phyloP scores from a whole-genome alignment of 2,329 filamentous ascomycete genomes.

The Didymosphaeria variabile region DNA sequence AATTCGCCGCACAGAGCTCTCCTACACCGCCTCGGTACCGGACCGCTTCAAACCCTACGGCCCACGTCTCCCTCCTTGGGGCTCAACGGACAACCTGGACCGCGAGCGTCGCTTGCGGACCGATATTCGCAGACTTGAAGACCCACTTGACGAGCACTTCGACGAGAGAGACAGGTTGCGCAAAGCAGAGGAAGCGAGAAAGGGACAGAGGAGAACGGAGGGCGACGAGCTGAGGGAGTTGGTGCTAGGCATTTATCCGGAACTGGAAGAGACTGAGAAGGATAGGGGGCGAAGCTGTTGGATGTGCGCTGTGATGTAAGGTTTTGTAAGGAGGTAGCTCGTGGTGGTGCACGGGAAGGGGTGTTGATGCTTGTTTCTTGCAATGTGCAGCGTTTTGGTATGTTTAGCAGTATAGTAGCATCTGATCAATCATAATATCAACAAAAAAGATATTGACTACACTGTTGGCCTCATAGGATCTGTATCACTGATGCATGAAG shows the following conservation, averaged over 20 bases:
- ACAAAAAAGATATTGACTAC: no score
- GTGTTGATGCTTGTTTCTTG: neutral
- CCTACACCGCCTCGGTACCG: no score
- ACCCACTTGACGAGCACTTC: neutral
- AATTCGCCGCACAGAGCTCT: neutral
- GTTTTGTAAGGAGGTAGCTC: neutral
- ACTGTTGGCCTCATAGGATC: no score
- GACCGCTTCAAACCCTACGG: neutral
- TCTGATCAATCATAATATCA: no score
- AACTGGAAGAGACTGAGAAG: constrained; percentile 1
- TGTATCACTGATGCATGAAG: no score
- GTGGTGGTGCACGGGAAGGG: neutral
- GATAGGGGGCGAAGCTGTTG: neutral
- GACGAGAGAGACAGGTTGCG: neutral
- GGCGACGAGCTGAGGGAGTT: constrained; percentile 15
- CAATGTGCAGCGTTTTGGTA: neutral
- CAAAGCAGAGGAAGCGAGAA: neutral
- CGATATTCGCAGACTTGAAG: neutral
- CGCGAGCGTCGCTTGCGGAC: constrained; percentile 1
- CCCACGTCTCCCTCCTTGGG: constrained; percentile 15
- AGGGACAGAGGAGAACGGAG: constrained; percentile 6
- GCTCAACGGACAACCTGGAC: constrained; percentile 9
- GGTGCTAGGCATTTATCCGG: constrained; percentile 14
- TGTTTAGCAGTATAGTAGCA: no score
- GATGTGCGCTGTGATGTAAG: constrained; percentile 1